These are phyloP conservation scores for Saccharomycopsis amapae DNA, from an alignment of 805 yeast species.

Conservation along the genomic window DNA sequence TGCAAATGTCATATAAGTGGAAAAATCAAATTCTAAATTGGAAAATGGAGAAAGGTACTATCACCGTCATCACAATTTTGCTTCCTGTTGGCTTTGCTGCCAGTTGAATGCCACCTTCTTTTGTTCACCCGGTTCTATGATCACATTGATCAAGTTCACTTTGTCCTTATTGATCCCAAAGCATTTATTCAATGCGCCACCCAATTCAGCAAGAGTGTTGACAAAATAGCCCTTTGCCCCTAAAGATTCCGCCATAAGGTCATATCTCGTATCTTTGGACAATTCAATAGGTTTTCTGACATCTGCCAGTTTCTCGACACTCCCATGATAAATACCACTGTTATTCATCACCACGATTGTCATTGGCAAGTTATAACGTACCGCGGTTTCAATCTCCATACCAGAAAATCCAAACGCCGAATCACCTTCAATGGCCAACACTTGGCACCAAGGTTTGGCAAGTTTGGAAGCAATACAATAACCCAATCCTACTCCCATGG, in stretches of 20 bases:
- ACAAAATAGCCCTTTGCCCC: conserved; percentile 52
- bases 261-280: conserved; percentile 49
- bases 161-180: conserved; percentile 21
- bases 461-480: conserved; percentile 59
- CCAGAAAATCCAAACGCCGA: conserved; percentile 74
- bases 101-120: conserved; percentile 57
- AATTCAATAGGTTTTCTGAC: conserved; percentile 52
- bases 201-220: conserved; percentile 34
- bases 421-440: conserved; percentile 64
- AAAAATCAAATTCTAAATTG: too few species aligned
- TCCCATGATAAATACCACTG: conserved; percentile 65
- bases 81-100: conserved; percentile 38
- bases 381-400: conserved; percentile 66
- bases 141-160: conserved; percentile 43
- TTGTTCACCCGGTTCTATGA: conserved; percentile 53
- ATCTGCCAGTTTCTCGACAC: conserved; percentile 19
- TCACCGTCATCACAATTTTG: not conserved
- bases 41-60: not conserved
- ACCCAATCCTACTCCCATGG: conserved; percentile 72
- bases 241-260: conserved; percentile 44
- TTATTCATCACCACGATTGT: conserved; percentile 63
- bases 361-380: conserved; percentile 45
- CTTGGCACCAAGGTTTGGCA: conserved; percentile 36
- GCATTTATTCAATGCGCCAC: conserved; percentile 31
- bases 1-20: too few species aligned